Percentiles rank a stretch among this genome's conserved stretches.
These are phyloP conservation scores for Colletotrichum kahawae DNA, from an alignment of 2,329 filamentous ascomycete genomes.

Conservation along the genomic window DNA sequence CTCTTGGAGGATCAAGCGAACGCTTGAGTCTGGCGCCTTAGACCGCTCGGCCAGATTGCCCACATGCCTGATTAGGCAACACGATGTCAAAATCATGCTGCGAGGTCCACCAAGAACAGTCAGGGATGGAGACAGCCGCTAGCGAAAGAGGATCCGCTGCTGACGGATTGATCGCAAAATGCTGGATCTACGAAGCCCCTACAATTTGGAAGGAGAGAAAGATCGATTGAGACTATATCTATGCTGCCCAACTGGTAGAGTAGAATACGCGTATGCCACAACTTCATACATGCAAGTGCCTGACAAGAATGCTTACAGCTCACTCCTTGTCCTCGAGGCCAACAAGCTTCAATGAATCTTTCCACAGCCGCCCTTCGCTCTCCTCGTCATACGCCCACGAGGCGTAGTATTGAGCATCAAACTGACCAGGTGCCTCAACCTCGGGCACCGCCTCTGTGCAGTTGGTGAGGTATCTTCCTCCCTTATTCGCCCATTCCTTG, in stretches of 20 bases:
- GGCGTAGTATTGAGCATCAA: neutral
- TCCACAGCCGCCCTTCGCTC: neutral
- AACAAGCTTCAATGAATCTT: neutral
- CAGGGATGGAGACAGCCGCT: neutral
- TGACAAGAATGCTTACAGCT: neutral
- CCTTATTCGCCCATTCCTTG: slow-evolving; percentile 46
- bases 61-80: neutral
- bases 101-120: neutral
- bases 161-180: too few relatives aligned
- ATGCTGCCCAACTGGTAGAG: too few relatives aligned
- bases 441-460: slow-evolving; percentile 29
- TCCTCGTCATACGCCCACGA: neutral
- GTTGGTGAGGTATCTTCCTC: slow-evolving; percentile 50
- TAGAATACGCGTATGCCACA: too few relatives aligned
- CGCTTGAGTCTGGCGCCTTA: slow-evolving; percentile 12
- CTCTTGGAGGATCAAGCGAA: neutral
- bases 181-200: too few relatives aligned
- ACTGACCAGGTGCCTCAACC: neutral
- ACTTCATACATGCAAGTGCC: too few relatives aligned
- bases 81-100: neutral
- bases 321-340: neutral
- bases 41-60: slow-evolving; percentile 10
- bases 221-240: too few relatives aligned
- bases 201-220: too few relatives aligned
- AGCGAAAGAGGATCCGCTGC: neutral